Evolutionary conservation across 495 filamentous ascomycete genomes (phyloP).

Genomic region (Neurospora sp.): DNA sequence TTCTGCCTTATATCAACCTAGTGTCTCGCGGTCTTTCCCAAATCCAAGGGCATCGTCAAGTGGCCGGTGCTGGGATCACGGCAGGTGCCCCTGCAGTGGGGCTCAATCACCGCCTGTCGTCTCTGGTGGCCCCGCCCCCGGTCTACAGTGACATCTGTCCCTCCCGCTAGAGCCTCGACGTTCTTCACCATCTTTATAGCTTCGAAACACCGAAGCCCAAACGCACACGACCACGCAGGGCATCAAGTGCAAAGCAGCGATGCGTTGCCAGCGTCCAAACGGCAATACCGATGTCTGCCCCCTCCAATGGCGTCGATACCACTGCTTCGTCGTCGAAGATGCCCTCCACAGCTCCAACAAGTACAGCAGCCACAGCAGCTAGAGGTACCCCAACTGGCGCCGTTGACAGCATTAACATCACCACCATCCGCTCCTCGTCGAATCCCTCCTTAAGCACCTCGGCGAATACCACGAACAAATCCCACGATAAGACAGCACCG

Average conservation of each 20-base stretch:
- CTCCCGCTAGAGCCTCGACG: background rate
- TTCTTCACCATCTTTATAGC: background rate
- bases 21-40: background rate
- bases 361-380: constrained; percentile 3
- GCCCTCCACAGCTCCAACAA: constrained; percentile 7
- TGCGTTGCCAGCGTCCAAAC: constrained; percentile 21
- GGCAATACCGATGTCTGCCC: constrained; percentile 26
- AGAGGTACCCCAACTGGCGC: background rate
- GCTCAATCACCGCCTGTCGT: background rate
- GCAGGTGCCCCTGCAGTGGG: background rate
- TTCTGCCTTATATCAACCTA: background rate
- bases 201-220: background rate
- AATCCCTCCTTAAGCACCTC: constrained; percentile 2
- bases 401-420: constrained; percentile 3
- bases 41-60: background rate
- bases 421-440: background rate
- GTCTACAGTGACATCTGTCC: background rate
- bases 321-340: constrained; percentile 11
- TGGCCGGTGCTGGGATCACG: background rate
- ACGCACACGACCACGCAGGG: background rate
- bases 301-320: constrained; percentile 29
- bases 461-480: background rate
- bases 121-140: background rate
- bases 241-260: constrained; percentile 12
- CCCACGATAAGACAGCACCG: background rate